Evolutionary conservation across 495 filamentous ascomycete genomes (phyloP), one percentile per base, ranked within the genome.

Genomic region (Lindgomyces ingoldianus): DNA sequence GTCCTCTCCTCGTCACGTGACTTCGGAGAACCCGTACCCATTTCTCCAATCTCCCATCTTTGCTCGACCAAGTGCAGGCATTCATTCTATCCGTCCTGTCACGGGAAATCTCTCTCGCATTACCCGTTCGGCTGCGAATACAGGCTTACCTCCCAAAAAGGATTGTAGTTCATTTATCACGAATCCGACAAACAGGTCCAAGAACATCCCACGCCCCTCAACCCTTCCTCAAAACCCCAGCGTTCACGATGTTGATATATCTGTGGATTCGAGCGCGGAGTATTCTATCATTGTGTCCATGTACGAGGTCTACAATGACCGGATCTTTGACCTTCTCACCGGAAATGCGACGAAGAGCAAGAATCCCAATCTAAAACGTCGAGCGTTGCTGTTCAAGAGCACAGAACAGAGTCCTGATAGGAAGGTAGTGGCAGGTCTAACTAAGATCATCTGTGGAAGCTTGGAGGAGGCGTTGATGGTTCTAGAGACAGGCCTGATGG

Each of bases 251-350:
- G 75, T 96, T 10, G 44, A 63, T 2, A 75, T 93, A 0, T 81
- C 86, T 4, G 78, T 85, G 60, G 91, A 94, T 57, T 78, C 81
- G 0, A 84, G 83, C 22, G 83, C 89, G 57, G 91, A 97, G 64
- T 97, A 96, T 70, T 87, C 91, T 3, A 85, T 98, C 60, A 73
- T 98, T 8, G 81, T 98, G 0, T 96, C 91, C 18, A 98, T 98
- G 94, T 98, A 97, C 76, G 95, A 98, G 76, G 94, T 98, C 18
- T 97, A 98, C 78, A 98, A 98, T 74, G 94, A 98, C 75, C 87
- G 93, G 12, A 97, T 98, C 54, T 98, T 94, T 70, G 94, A 98
- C 71, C 85, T 98, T 2, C 77, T 98, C 1, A 87, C 89, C 0
- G 80, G 82, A 0, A 79, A 24, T 74, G 72, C 41, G 68, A 78